Base-by-base conservation (phyloP, 2,329 filamentous ascomycete species). In the Colletotrichum falcatum region DNA sequence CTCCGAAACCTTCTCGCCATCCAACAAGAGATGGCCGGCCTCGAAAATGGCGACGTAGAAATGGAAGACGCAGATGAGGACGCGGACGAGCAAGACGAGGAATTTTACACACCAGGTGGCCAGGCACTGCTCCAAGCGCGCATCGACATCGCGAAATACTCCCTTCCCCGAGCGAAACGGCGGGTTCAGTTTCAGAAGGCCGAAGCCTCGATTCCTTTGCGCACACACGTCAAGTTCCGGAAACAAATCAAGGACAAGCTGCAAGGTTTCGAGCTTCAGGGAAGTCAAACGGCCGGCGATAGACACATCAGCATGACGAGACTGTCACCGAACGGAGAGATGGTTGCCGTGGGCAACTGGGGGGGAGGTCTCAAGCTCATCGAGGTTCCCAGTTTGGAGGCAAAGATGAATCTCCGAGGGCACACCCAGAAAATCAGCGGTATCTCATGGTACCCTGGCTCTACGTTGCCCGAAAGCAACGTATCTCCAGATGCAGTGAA, bases 271-370 rank as follows among this genome's bases (percentile, higher is more conserved):
- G 95, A 98, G 77, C 87, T 99, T 20, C 96, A 96, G 78, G 97
- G 94, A 23, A 97, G 94, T 78, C 96, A 99, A 81, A 95, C 94
- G 69, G 94, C 94, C 0, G 94, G 94, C 60, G 95, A 98, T 74
- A 88, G 96, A 48, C 93, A 97, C 26, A 90, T 99, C 65, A 95
- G 94, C 80, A 95, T 98, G 82, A 94, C 94, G 58, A 90, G 96
- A 66, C 95, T 99, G 82, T 91, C 95, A 9, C 96, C 96, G 0
- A 92, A 93, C 76, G 93, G 94, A 20, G 87, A 95, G 78, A 86
- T 92, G 12, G 88, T 98, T 44, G 96, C 95, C 3, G 93, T 94
- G 2, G 96, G 96, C 48, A 97, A 97, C 77, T 98, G 95, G 94
- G 93, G 91, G 61, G 96, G 96, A 62, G 92, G 93, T 61, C 91